phyloP scores from a whole-genome alignment of 495 filamentous ascomycete species.

The Penicillium malachiteum region DNA sequence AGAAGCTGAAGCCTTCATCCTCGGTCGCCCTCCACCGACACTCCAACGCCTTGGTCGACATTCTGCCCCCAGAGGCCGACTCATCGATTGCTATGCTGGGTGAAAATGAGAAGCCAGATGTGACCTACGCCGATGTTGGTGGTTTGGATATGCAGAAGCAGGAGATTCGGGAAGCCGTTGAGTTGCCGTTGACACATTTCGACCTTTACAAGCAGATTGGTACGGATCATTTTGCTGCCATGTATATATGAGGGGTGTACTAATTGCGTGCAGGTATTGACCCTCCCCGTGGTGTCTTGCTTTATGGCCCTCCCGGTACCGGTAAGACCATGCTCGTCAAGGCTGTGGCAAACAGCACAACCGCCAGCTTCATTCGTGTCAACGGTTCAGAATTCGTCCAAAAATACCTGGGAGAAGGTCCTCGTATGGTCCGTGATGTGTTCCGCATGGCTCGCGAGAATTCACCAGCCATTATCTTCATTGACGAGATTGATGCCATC shows the following conservation, averaged over 20 bases:
- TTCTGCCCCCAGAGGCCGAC: slow-evolving; percentile 95
- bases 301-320: slow-evolving; percentile 95
- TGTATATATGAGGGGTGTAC: slow-evolving; percentile 3
- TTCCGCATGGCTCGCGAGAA: slow-evolving; percentile 99
- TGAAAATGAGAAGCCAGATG: slow-evolving; percentile 94
- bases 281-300: slow-evolving; percentile 89
- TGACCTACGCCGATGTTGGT: slow-evolving; percentile 97
- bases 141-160: slow-evolving; percentile 99
- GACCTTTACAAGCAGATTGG: slow-evolving; percentile 97
- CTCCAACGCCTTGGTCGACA: slow-evolving; percentile 97
- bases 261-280: slow-evolving; percentile 70
- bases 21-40: slow-evolving; percentile 96
- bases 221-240: slow-evolving; percentile 22
- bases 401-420: slow-evolving; percentile 96
- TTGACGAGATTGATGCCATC: slow-evolving; percentile 98
- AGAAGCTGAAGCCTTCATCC: slow-evolving; percentile 94
- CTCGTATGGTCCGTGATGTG: slow-evolving; percentile 97
- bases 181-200: slow-evolving; percentile 93
- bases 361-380: slow-evolving; percentile 96
- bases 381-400: slow-evolving; percentile 98
- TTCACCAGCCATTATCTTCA: slow-evolving; percentile 97
- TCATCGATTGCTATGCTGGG: slow-evolving; percentile 98
- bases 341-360: slow-evolving; percentile 96
- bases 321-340: slow-evolving; percentile 99
- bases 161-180: slow-evolving; percentile 96